Conservation (phyloP, 139 green algal species). For the Tetraselmis striata region DNA sequence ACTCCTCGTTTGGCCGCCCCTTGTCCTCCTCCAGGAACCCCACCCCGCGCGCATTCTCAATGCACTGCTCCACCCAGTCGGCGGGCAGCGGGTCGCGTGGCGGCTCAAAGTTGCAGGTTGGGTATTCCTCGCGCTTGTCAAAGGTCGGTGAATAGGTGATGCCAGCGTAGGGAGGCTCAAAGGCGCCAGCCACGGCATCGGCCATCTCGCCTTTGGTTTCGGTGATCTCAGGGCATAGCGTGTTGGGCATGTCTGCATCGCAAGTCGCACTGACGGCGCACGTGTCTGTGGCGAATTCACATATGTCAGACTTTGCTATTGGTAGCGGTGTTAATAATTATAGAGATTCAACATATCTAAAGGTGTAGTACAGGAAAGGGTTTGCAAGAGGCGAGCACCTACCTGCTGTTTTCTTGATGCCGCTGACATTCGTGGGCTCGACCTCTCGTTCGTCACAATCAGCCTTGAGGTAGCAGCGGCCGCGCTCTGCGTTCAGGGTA, state of each 20-base stretch:
- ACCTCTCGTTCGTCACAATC: background rate
- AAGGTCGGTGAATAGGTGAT: background rate
- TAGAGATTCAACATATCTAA: background rate
- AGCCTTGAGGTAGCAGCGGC: background rate
- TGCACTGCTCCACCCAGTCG: background rate
- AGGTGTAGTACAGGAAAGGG: too few species aligned
- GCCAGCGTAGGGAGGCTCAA: background rate
- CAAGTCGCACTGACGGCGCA: background rate
- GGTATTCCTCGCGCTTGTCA: background rate
- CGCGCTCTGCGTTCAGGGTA: background rate
- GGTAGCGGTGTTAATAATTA: background rate
- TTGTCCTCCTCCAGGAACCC: background rate
- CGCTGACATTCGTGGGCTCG: background rate
- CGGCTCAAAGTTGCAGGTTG: background rate
- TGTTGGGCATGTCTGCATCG: background rate
- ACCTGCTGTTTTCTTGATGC: background rate
- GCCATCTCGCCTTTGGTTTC: background rate
- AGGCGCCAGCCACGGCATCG: background rate
- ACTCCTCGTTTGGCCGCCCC: background rate
- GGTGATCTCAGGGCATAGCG: background rate
- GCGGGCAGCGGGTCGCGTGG: background rate
- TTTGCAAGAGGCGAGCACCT: background rate
- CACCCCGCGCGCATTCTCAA: background rate
- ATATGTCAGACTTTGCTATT: background rate
- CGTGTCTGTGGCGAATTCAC: background rate